Percentiles rank a stretch among this genome's conserved stretches.
Evolutionary conservation across 1,284 basidiomycete species (phyloP).

Genomic region (Jaminaea rosea): DNA sequence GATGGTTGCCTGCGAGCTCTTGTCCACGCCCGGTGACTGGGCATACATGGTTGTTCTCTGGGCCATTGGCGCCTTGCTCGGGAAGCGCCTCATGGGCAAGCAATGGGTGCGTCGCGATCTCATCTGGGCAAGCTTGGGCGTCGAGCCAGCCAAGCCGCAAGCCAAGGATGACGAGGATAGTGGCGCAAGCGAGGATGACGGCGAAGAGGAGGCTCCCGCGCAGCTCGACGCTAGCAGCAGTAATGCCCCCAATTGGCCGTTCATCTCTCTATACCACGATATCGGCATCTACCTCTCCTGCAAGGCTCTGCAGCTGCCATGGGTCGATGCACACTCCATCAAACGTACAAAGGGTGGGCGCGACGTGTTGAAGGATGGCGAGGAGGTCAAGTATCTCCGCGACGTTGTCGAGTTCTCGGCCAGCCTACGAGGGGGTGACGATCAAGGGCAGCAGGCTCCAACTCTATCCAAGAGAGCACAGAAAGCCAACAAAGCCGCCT

Average conservation of each 20-base stretch:
- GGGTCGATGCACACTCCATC: too few relatives aligned
- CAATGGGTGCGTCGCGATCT: neutral
- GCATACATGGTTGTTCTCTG: neutral
- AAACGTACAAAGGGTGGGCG: too few relatives aligned
- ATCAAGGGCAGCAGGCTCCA: too few relatives aligned
- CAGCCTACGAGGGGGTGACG: too few relatives aligned
- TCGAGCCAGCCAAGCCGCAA: too few relatives aligned
- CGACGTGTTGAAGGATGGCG: neutral
- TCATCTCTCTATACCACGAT: neutral
- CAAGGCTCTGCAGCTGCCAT: neutral
- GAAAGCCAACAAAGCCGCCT: too few relatives aligned
- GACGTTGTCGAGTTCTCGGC: neutral
- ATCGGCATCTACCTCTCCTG: neutral
- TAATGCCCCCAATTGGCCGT: neutral
- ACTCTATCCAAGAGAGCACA: too few relatives aligned
- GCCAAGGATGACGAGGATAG: neutral
- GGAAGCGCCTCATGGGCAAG: neutral
- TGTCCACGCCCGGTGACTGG: neutral
- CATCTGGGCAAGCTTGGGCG: neutral
- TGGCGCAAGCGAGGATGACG: neutral
- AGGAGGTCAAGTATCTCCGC: neutral
- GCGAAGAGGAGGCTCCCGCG: too few relatives aligned
- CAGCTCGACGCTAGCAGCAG: too few relatives aligned
- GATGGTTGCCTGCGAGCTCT: too few relatives aligned
- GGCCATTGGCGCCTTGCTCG: neutral